Evolutionary conservation across 78 protist species (phyloP).

Genomic region (Dictyostelium citrinum): DNA sequence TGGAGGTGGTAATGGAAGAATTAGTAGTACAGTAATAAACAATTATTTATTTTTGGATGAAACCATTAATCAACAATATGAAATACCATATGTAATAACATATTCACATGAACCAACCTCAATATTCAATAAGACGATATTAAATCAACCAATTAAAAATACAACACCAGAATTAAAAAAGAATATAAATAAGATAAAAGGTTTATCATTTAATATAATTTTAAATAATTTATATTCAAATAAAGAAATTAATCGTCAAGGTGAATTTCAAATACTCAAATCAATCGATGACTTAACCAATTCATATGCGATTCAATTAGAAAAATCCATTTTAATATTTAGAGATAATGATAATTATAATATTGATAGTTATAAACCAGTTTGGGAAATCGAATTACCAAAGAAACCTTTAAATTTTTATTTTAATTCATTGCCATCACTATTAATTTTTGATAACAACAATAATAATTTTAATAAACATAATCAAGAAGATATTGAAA

Average conservation of each 20-base stretch:
- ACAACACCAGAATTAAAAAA: neutral
- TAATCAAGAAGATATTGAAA: neutral
- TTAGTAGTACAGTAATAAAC: too few relatives aligned
- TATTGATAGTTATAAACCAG: neutral
- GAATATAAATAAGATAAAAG: neutral
- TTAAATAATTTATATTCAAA: neutral
- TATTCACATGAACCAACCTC: neutral
- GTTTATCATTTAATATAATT: neutral
- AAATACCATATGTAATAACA: neutral
- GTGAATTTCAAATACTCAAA: neutral
- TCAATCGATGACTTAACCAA: neutral
- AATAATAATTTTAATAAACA: neutral
- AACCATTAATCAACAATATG: neutral
- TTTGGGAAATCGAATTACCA: neutral
- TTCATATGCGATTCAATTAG: neutral
- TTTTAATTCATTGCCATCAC: neutral
- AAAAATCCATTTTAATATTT: neutral
- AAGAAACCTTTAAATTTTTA: neutral
- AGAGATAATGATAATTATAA: neutral
- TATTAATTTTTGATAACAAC: neutral
- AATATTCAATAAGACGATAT: neutral
- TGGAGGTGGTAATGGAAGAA: too few relatives aligned
- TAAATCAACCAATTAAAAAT: neutral
- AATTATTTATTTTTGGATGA: neutral
- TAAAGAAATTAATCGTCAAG: neutral